phyloP scores from a whole-genome alignment of 768 basidiomycete species.

The Xanthoconium stramineum region DNA sequence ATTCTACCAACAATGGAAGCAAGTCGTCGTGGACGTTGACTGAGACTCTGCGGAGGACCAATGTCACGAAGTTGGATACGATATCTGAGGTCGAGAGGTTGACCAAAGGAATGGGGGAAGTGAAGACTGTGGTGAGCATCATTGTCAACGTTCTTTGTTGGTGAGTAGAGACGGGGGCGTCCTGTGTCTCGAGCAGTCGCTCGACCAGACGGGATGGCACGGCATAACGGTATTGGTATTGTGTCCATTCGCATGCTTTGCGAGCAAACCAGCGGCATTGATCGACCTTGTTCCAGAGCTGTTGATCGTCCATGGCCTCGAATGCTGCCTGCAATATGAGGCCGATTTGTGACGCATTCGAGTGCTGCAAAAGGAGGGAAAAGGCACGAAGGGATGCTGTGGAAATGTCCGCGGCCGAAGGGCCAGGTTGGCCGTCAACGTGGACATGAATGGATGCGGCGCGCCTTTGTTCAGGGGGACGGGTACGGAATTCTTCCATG shows the following conservation, averaged over 20 bases:
- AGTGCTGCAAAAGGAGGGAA: constrained; percentile 68
- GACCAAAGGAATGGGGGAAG: constrained; percentile 75
- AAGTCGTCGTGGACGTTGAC: constrained; percentile 61
- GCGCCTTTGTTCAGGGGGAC: constrained; percentile 74
- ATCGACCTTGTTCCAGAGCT: constrained; percentile 63
- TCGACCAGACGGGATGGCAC: constrained; percentile 85
- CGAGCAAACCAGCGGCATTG: constrained; percentile 84
- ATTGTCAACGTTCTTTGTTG: constrained; percentile 62
- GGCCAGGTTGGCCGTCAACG: constrained; percentile 84
- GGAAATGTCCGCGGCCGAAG: constrained; percentile 68
- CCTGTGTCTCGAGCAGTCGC: constrained; percentile 62
- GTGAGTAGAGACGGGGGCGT: constrained; percentile 41
- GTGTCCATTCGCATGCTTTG: constrained; percentile 80
- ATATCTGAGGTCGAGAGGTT: constrained; percentile 91
- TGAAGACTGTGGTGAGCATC: constrained; percentile 85
- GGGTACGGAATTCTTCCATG: constrained; percentile 77
- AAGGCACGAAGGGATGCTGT: constrained; percentile 70
- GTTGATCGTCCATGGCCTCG: constrained; percentile 57
- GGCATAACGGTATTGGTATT: constrained; percentile 90
- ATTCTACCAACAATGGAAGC: constrained; percentile 65
- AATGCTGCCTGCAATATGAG: constrained; percentile 71
- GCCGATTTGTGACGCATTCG: constrained; percentile 72
- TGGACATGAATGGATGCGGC: constrained; percentile 90
- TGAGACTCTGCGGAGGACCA: constrained; percentile 69
- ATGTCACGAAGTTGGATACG: constrained; percentile 68